Conservation (phyloP, 441 rosid species). For the Theobroma grandiflorum region DNA sequence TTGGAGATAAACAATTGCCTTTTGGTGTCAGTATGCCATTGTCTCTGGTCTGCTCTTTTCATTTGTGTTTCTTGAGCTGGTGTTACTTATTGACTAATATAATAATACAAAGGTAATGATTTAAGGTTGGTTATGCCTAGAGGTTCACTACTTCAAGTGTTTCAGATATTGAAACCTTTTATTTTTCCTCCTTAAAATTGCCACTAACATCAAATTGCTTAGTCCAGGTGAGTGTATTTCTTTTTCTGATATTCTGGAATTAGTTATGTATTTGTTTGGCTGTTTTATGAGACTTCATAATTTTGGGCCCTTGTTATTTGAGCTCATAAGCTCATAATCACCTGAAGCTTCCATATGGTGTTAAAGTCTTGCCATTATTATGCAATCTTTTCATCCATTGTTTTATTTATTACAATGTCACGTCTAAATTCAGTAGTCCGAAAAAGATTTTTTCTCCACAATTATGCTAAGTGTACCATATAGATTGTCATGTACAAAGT, state of each 20-base stretch:
- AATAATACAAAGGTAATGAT: not conserved
- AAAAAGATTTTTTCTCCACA: not conserved
- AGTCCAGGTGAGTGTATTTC: not conserved
- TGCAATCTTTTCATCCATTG: not conserved
- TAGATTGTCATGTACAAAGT: not conserved
- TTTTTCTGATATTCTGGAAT: not conserved
- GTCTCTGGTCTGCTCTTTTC: not conserved
- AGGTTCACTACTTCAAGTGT: not conserved
- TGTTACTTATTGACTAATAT: constrained; percentile 20
- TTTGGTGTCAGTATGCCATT: not conserved
- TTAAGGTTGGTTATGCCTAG: not conserved
- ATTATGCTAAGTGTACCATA: not conserved
- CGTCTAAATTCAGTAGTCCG: not conserved
- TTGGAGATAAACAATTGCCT: constrained; percentile 7
- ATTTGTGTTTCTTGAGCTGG: not conserved
- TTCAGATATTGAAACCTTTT: not conserved
- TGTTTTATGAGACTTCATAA: not conserved
- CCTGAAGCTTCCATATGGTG: not conserved
- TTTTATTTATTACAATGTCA: not conserved
- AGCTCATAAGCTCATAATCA: constrained; percentile 11
- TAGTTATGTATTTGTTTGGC: not conserved
- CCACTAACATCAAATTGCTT: not conserved
- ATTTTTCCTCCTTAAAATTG: not conserved
- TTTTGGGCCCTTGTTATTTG: not conserved
- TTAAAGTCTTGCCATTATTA: not conserved